Base-by-base conservation (phyloP, 2,329 filamentous ascomycete genomes). In the Neofusicoccum parvum region DNA sequence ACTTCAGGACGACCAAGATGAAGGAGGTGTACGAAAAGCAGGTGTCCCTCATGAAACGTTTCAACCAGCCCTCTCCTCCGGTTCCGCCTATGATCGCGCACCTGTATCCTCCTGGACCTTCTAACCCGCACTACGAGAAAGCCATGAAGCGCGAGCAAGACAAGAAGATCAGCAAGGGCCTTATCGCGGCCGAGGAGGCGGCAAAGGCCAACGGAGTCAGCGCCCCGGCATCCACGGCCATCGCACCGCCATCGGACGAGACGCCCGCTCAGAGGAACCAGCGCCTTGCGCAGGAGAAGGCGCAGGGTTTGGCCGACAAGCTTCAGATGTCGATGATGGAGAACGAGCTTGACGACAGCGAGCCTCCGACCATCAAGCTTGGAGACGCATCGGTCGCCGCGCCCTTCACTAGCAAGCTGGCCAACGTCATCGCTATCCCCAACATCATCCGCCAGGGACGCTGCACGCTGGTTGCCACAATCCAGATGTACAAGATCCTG, bases 401-500 rank as follows among this genome's bases (percentile, higher is more conserved):
- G 0, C 95, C 95, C 0, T 99, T 99, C 79, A 99, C 95, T 0
- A 97, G 92, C 77, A 99, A 99, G 82, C 87, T 99, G 49, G 92
- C 94, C 71, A 97, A 99, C 74, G 95, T 99, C 66, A 88, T 99
- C 72, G 95, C 95, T 43, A 93, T 99, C 66, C 94, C 95, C 62
- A 99, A 99, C 81, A 99, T 99, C 73, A 95, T 99, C 74, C 92
- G 95, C 66, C 95, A 99, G 82, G 95, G 95, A 66, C 91, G 95
- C 68, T 99, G 95, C 83, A 99, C 95, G 7, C 88, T 99, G 20
- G 95, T 99, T 64, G 95, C 95, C 37, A 99, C 95, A 0, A 98
- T 99, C 70, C 95, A 99, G 83, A 99, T 99, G 94, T 99, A 99
- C 88, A 99, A 97, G 86, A 99, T 99, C 72, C 87, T 99, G 60